Conservation (phyloP, 2,329 filamentous ascomycete species). For the Hypoxylon sp. region DNA sequence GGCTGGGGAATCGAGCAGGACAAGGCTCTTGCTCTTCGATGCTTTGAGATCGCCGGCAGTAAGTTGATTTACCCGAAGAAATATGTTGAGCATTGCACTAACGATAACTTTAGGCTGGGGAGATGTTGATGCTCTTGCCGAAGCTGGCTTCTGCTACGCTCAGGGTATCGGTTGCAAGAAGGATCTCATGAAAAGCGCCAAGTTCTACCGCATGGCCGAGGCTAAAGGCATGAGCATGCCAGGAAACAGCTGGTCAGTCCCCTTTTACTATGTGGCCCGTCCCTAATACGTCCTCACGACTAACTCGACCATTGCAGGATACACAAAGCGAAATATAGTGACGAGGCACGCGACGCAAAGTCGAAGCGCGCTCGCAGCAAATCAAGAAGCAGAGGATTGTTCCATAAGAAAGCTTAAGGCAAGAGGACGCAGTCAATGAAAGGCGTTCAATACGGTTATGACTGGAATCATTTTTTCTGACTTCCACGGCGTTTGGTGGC, state of each 20-base stretch:
- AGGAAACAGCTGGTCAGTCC: slow-evolving; percentile 92
- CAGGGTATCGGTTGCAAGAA: slow-evolving; percentile 95
- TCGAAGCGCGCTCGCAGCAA: slow-evolving; percentile 77
- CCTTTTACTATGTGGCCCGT: not conserved
- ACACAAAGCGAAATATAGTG: slow-evolving; percentile 92
- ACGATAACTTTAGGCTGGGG: slow-evolving; percentile 72
- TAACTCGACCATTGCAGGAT: slow-evolving; percentile 68
- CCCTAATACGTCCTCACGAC: slow-evolving; percentile 14
- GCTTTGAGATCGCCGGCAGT: slow-evolving; percentile 95
- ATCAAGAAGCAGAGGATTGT: slow-evolving; percentile 77
- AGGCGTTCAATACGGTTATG: slow-evolving; percentile 14
- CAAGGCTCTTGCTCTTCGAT: slow-evolving; percentile 83
- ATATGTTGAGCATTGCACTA: slow-evolving; percentile 36
- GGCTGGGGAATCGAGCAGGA: slow-evolving; percentile 98
- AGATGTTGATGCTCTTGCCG: slow-evolving; percentile 90
- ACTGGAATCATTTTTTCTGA: slow-evolving; percentile 15
- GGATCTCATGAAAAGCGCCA: slow-evolving; percentile 91
- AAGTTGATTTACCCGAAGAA: slow-evolving; percentile 49
- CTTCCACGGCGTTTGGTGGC: slow-evolving; percentile 28
- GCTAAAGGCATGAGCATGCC: slow-evolving; percentile 96
- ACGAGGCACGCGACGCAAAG: slow-evolving; percentile 60
- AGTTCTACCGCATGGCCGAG: slow-evolving; percentile 89
- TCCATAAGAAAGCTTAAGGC: slow-evolving; percentile 62
- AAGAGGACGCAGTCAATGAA: slow-evolving; percentile 2
- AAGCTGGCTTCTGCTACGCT: slow-evolving; percentile 95